These are phyloP conservation scores for Periglandula ipomoeae DNA, from an alignment of 2,329 filamentous ascomycete genomes.

Conservation along the genomic window DNA sequence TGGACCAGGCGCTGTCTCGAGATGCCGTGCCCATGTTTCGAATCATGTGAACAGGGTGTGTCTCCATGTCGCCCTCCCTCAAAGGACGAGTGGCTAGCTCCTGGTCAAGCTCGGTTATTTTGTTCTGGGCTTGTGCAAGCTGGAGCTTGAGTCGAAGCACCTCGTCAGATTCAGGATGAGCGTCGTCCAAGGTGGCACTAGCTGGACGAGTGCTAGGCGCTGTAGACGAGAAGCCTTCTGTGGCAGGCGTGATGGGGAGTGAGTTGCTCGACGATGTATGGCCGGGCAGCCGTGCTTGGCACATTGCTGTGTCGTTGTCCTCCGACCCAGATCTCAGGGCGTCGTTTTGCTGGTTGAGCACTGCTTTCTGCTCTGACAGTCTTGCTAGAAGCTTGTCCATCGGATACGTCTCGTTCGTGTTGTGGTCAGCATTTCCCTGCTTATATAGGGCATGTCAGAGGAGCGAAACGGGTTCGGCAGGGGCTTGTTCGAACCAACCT, in stretches of 20 bases:
- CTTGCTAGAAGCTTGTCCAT: slow-evolving; percentile 69
- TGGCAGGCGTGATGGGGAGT: slow-evolving; percentile 53
- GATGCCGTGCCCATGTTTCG: slow-evolving; percentile 14
- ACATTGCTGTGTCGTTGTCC: slow-evolving; percentile 23
- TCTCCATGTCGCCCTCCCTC: slow-evolving; percentile 39
- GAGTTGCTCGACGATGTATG: slow-evolving; percentile 47
- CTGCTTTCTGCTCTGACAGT: slow-evolving; percentile 60
- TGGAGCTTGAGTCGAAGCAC: slow-evolving; percentile 60
- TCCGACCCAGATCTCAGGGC: slow-evolving; percentile 32
- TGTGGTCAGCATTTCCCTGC: slow-evolving; percentile 26
- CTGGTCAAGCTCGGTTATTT: slow-evolving; percentile 62
- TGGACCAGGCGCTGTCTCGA: slow-evolving; percentile 42
- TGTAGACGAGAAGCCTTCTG: slow-evolving; percentile 41
- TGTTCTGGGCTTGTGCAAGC: slow-evolving; percentile 59
- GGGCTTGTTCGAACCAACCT: slow-evolving; percentile 30
- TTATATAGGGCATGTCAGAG: slow-evolving; percentile 18
- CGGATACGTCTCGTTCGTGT: slow-evolving; percentile 34
- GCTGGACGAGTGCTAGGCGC: slow-evolving; percentile 42
- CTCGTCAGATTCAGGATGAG: slow-evolving; percentile 40
- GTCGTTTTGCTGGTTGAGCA: slow-evolving; percentile 50
- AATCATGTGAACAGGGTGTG: slow-evolving; percentile 11
- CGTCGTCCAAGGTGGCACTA: slow-evolving; percentile 39
- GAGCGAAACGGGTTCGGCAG: neutral
- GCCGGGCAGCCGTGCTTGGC: slow-evolving; percentile 27
- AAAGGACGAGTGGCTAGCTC: slow-evolving; percentile 56